phyloP scores from a whole-genome alignment of 768 basidiomycete species.

The Calvatia gigantea region DNA sequence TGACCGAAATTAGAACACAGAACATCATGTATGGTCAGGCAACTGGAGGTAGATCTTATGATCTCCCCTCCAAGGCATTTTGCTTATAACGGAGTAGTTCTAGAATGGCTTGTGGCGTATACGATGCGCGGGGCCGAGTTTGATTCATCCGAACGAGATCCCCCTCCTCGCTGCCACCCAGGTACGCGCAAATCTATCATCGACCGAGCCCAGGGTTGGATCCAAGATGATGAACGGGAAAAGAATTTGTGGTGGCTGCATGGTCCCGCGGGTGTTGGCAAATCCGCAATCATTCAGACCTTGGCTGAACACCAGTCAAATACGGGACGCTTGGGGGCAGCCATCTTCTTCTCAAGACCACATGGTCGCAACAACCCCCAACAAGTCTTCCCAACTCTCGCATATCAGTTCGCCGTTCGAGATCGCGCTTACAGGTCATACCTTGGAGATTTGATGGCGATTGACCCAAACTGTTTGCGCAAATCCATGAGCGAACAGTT shows the following conservation, averaged over 20 bases:
- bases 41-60: no score
- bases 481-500: constrained; percentile 14
- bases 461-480: constrained; percentile 4
- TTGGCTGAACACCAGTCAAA: constrained; percentile 18
- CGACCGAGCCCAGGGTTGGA: constrained; percentile 10
- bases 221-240: background rate
- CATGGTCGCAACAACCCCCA: background rate
- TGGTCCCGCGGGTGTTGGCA: constrained; percentile 25
- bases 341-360: constrained; percentile 12
- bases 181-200: constrained; percentile 17
- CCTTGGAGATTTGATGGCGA: constrained; percentile 2
- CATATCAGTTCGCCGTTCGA: constrained; percentile 18
- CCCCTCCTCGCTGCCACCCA: constrained; percentile 18
- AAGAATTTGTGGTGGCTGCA: constrained; percentile 17
- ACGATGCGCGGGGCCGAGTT: constrained; percentile 13
- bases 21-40: no score
- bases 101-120: background rate
- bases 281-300: constrained; percentile 27
- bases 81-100: no score
- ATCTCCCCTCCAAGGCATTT: no score
- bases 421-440: background rate
- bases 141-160: constrained; percentile 15
- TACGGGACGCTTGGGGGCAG: constrained; percentile 9
- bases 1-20: no score
- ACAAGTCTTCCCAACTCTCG: constrained; percentile 19